phyloP scores from a whole-genome alignment of 2,329 filamentous ascomycete species.

The Monosporascus sp. region DNA sequence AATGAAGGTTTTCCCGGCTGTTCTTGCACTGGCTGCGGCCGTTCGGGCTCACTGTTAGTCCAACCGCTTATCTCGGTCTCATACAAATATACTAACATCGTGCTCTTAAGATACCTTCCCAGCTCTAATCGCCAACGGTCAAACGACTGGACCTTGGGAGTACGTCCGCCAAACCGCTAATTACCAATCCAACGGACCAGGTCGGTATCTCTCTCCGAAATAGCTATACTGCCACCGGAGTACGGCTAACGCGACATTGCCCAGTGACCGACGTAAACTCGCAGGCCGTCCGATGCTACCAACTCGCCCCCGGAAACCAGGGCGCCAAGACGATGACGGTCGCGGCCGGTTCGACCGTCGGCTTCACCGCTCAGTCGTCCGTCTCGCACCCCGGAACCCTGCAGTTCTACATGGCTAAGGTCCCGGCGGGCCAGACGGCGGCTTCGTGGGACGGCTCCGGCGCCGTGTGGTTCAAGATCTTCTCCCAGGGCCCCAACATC shows the following conservation, averaged over 20 bases:
- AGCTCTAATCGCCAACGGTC: constrained; percentile 28
- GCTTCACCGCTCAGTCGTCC: constrained; percentile 36
- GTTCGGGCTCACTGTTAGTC: constrained; percentile 34
- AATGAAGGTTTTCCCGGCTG: constrained; percentile 19
- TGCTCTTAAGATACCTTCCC: constrained; percentile 33
- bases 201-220: constrained; percentile 6
- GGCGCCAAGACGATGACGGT: constrained; percentile 36
- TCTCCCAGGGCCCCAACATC: constrained; percentile 34
- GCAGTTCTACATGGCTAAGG: constrained; percentile 35
- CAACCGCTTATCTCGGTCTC: not conserved
- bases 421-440: constrained; percentile 30
- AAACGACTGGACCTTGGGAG: constrained; percentile 36
- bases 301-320: constrained; percentile 34
- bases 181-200: constrained; percentile 42
- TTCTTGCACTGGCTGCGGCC: constrained; percentile 20
- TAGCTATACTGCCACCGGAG: not conserved
- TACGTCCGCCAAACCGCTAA: constrained; percentile 43
- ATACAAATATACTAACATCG: constrained; percentile 2
- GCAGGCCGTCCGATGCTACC: constrained; percentile 45
- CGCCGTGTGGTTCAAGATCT: constrained; percentile 39
- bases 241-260: not conserved
- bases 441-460: constrained; percentile 32
- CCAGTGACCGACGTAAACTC: constrained; percentile 40
- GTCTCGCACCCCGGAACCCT: constrained; percentile 38
- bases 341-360: constrained; percentile 37